A percentile compares a stretch with the other conserved stretches of the same genome.
Conservation (phyloP, 2,329 filamentous ascomycete genomes). For the Fusarium papillatum region DNA sequence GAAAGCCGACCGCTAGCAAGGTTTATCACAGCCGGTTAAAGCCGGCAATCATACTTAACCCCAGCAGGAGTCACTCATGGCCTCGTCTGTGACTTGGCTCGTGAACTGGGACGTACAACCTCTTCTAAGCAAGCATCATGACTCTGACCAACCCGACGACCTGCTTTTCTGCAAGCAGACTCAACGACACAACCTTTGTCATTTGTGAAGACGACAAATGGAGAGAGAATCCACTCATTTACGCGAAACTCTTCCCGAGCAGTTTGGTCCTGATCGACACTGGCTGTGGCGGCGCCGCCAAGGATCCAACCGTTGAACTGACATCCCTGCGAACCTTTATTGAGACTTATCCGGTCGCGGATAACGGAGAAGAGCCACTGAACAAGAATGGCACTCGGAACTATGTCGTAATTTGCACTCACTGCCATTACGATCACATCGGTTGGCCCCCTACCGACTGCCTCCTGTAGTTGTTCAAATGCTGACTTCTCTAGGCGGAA, state of each 20-base stretch:
- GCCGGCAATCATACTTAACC: background rate
- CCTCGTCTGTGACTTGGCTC: background rate
- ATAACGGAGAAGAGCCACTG: constrained; percentile 50
- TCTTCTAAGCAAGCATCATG: constrained; percentile 2
- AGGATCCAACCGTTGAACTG: constrained; percentile 38
- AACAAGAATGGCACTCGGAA: constrained; percentile 49
- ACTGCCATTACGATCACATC: constrained; percentile 62
- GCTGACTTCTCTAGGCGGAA: constrained; percentile 42
- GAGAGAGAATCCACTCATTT: constrained; percentile 59
- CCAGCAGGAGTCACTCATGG: background rate
- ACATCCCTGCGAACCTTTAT: constrained; percentile 55
- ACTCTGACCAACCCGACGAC: background rate
- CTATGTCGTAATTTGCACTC: constrained; percentile 59
- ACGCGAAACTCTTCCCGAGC: constrained; percentile 55
- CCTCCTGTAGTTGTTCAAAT: background rate
- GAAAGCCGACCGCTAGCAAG: background rate
- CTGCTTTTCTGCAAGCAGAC: constrained; percentile 6
- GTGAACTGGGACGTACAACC: background rate
- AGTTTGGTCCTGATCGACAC: constrained; percentile 58
- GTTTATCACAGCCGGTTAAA: background rate
- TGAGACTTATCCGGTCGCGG: constrained; percentile 53
- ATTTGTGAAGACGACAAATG: constrained; percentile 59
- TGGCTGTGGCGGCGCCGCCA: constrained; percentile 56
- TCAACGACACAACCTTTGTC: constrained; percentile 59
- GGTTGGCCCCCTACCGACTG: constrained; percentile 35